Percentiles rank a stretch among this genome's conserved stretches.
Conservation (phyloP, 2,329 filamentous ascomycete species). For the Iodosphaeria phyllophila region DNA sequence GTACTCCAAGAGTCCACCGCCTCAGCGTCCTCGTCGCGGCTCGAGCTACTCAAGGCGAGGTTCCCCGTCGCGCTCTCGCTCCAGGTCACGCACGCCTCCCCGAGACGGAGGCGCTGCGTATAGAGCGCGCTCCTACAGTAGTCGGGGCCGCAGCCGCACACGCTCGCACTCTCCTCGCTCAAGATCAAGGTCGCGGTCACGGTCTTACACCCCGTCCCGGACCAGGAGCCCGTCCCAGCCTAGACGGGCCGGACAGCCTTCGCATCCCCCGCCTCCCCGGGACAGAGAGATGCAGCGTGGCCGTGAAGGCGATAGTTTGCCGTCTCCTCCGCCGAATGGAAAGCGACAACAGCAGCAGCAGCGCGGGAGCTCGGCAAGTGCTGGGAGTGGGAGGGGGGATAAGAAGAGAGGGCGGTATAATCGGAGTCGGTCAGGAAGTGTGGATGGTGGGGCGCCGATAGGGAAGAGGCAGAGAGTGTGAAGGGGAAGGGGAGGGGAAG, state of each 20-base stretch:
- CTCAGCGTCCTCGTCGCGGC: constrained; percentile 6
- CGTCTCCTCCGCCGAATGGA: constrained; percentile 2
- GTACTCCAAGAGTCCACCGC: constrained; percentile 8
- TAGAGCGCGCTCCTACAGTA: constrained; percentile 5
- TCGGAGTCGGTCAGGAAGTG: constrained; percentile 3
- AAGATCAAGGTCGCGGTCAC: constrained; percentile 6
- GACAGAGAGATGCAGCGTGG: constrained; percentile 1
- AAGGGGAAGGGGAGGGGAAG: neutral
- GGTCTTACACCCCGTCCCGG: constrained; percentile 3
- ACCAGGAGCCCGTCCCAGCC: constrained; percentile 6
- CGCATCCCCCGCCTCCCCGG: constrained; percentile 7
- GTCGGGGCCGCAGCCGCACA: constrained; percentile 3
- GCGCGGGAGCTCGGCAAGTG: constrained; percentile 3
- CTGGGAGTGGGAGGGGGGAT: too few relatives aligned
- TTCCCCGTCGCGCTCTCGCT: constrained; percentile 14
- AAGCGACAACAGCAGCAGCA: constrained; percentile 4
- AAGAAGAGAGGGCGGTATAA: constrained; percentile 2
- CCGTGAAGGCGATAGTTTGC: constrained; percentile 3
- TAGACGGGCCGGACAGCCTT: constrained; percentile 6
- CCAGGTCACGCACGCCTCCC: constrained; percentile 6
- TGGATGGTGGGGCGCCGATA: constrained; percentile 3
- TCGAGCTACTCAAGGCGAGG: constrained; percentile 7
- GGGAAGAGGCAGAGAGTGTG: constrained; percentile 1
- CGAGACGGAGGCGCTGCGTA: constrained; percentile 1
- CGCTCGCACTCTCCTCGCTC: too few relatives aligned